These are phyloP conservation scores for Verticillium alfalfae DNA, from an alignment of 2,329 filamentous ascomycete genomes.

Conservation along the genomic window DNA sequence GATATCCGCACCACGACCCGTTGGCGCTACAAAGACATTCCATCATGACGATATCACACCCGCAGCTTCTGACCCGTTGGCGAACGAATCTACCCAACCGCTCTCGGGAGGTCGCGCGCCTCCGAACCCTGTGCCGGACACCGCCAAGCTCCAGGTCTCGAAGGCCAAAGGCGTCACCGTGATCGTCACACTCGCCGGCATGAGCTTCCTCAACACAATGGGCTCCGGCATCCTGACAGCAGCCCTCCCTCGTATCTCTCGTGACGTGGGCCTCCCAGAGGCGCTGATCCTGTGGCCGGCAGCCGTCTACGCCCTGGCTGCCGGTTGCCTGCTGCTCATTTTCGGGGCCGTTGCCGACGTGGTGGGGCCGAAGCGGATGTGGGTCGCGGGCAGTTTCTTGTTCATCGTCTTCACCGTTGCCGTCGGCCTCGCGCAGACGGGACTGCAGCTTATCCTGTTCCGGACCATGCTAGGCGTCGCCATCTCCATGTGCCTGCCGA, in stretches of 20 bases:
- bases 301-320: slow-evolving; percentile 20
- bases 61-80: neutral
- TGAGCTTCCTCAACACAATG: slow-evolving; percentile 29
- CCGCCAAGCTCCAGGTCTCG: slow-evolving; percentile 12
- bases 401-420: slow-evolving; percentile 25
- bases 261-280: slow-evolving; percentile 22
- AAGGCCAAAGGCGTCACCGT: slow-evolving; percentile 15
- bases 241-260: slow-evolving; percentile 28
- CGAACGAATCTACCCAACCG: neutral
- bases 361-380: slow-evolving; percentile 25
- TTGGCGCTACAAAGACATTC: neutral
- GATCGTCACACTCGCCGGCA: slow-evolving; percentile 24
- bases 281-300: slow-evolving; percentile 24
- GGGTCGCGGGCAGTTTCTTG: slow-evolving; percentile 24
- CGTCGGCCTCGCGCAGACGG: slow-evolving; percentile 24
- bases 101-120: neutral
- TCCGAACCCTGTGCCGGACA: neutral
- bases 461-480: slow-evolving; percentile 25
- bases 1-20: neutral
- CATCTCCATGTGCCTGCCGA: slow-evolving; percentile 30
- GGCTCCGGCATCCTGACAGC: slow-evolving; percentile 30
- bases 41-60: neutral
- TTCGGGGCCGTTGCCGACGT: slow-evolving; percentile 30
- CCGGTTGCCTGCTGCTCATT: slow-evolving; percentile 24
- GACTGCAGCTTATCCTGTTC: slow-evolving; percentile 29